phyloP scores from a whole-genome alignment of 1,284 basidiomycete genomes.

The Pseudozyma pruni region DNA sequence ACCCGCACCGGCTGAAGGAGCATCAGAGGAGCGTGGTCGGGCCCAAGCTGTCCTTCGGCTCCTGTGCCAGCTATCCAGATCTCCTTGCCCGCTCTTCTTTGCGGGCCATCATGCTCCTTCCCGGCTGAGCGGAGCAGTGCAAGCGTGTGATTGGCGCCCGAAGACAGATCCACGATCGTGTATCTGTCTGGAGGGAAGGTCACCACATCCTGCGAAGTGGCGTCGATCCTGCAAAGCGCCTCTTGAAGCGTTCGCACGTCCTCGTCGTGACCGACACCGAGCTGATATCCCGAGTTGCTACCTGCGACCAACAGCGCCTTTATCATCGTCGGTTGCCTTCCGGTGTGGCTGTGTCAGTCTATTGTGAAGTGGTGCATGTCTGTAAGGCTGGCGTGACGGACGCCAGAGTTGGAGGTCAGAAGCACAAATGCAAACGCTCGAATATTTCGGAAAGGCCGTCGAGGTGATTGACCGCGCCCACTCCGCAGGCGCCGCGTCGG shows the following conservation, averaged over 20 bases:
- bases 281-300: slow-evolving; percentile 46
- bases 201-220: neutral
- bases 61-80: slow-evolving; percentile 31
- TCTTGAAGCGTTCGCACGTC: slow-evolving; percentile 17
- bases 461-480: neutral
- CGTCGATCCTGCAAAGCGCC: slow-evolving; percentile 12
- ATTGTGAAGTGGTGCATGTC: neutral
- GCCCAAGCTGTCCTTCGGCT: slow-evolving; percentile 33
- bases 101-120: neutral
- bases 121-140: slow-evolving; percentile 15
- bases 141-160: slow-evolving; percentile 45
- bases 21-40: neutral
- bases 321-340: slow-evolving; percentile 10
- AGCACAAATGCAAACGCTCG: neutral
- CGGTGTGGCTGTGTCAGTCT: neutral
- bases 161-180: slow-evolving; percentile 20
- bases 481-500: too few relatives aligned
- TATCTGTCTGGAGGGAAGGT: slow-evolving; percentile 23
- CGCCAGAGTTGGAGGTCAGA: slow-evolving; percentile 7
- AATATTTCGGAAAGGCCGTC: slow-evolving; percentile 12
- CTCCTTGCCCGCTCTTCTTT: neutral
- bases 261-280: slow-evolving; percentile 27
- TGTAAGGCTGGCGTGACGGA: neutral
- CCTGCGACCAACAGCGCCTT: slow-evolving; percentile 34
- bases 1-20: neutral